A percentile compares a stretch with the other conserved stretches of the same genome.
Conservation (phyloP, 129 eudicot species). For the Apium graveolens region DNA sequence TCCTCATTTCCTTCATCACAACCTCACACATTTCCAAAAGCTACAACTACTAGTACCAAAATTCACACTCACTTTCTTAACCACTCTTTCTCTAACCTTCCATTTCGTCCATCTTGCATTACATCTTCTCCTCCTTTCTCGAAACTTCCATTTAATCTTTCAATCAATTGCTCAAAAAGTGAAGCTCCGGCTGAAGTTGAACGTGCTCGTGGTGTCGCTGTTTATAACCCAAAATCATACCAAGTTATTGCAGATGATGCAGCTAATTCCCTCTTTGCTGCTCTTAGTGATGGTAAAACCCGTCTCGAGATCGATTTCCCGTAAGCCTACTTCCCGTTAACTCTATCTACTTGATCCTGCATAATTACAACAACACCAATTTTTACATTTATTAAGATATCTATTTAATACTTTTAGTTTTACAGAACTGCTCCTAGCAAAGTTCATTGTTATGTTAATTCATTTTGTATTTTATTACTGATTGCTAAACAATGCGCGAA, state of each 20-base stretch:
- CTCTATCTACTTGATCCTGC: background rate
- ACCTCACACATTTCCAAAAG: background rate
- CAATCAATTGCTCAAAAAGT: constrained; percentile 34
- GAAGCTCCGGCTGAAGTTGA: constrained; percentile 40
- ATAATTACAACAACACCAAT: background rate
- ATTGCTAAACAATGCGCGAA: too few species aligned
- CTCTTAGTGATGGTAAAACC: constrained; percentile 63
- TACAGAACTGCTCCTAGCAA: too few species aligned
- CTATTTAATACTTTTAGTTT: too few species aligned
- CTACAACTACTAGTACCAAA: background rate
- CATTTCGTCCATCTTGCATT: constrained; percentile 16
- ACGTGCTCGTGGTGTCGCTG: constrained; percentile 63
- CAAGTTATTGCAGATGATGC: constrained; percentile 78
- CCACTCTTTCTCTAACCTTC: constrained; percentile 16
- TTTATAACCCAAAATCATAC: constrained; percentile 88
- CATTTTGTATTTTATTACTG: too few species aligned
- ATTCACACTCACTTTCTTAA: constrained; percentile 2
- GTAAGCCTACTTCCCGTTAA: constrained; percentile 22
- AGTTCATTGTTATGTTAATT: too few species aligned
- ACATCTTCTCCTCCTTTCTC: background rate
- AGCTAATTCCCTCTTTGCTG: constrained; percentile 60
- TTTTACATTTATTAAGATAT: too few species aligned
- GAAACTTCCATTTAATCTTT: constrained; percentile 12
- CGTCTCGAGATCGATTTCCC: constrained; percentile 94
- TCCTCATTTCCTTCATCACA: constrained; percentile 17